phyloP scores from a whole-genome alignment of 495 filamentous ascomycete species.

The Talaromyces stipitatus region DNA sequence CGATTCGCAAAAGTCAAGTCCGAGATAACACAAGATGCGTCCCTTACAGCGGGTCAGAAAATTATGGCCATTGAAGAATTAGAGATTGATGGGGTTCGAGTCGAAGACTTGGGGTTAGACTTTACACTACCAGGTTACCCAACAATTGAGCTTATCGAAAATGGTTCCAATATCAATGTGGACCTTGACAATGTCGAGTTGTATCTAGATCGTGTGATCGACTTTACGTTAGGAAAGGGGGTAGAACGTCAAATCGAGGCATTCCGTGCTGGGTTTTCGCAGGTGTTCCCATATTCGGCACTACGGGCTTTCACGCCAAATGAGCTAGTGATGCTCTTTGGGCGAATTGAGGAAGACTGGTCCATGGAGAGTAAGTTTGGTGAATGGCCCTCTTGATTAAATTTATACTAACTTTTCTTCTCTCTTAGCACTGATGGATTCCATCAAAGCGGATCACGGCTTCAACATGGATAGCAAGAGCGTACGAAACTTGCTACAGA shows the following conservation, averaged over 20 bases:
- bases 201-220: constrained; percentile 86
- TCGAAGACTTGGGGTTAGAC: constrained; percentile 87
- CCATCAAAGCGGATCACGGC: constrained; percentile 98
- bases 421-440: constrained; percentile 82
- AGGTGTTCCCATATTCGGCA: constrained; percentile 92
- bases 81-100: constrained; percentile 58
- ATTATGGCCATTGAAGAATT: constrained; percentile 58
- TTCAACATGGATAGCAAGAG: constrained; percentile 99
- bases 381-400: constrained; percentile 3
- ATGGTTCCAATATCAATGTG: constrained; percentile 65
- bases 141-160: constrained; percentile 70
- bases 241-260: constrained; percentile 86
- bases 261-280: constrained; percentile 86
- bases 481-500: constrained; percentile 86
- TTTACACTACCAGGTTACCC: constrained; percentile 94
- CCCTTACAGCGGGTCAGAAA: constrained; percentile 60
- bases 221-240: constrained; percentile 81
- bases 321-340: constrained; percentile 96
- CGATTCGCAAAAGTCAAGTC: constrained; percentile 80
- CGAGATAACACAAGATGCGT: constrained; percentile 61
- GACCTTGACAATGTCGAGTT: constrained; percentile 83
- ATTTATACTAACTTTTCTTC: constrained; percentile 10
- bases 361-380: constrained; percentile 83
- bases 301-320: constrained; percentile 91
- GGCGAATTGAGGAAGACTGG: constrained; percentile 93